Evolutionary conservation across 371 early-diverging fungal species (phyloP).

Genomic region (Mucor indicus): DNA sequence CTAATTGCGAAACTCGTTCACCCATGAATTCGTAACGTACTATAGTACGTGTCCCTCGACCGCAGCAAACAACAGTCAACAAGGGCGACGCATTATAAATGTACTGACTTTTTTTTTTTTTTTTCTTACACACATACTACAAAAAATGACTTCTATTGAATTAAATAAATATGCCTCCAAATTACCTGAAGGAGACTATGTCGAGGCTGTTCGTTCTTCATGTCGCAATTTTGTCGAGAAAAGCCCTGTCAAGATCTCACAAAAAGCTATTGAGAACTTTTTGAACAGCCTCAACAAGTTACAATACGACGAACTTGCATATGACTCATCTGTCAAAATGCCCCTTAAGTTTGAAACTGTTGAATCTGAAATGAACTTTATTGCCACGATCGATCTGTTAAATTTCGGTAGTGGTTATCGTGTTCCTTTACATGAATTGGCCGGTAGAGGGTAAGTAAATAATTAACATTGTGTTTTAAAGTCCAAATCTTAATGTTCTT

Average conservation of each 20-base stretch:
- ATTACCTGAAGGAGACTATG: conserved; percentile 24
- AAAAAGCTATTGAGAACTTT: conserved; percentile 23
- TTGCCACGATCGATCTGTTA: conserved; percentile 69
- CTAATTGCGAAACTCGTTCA: too few relatives aligned
- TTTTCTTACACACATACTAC: too few relatives aligned
- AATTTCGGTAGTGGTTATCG: conserved; percentile 73
- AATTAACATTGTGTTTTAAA: too few relatives aligned
- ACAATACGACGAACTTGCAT: conserved; percentile 37
- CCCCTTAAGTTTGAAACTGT: conserved; percentile 71
- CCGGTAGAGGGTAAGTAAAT: conserved; percentile 55
- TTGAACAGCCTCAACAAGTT: conserved; percentile 23
- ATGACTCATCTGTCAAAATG: conserved; percentile 57
- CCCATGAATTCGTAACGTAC: too few relatives aligned
- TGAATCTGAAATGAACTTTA: conserved; percentile 73
- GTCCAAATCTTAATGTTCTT: too few relatives aligned
- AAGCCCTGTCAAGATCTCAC: conserved; percentile 30
- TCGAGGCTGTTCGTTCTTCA: conserved; percentile 35
- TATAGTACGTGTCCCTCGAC: too few relatives aligned
- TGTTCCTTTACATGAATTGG: conserved; percentile 57
- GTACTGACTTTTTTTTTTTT: too few relatives aligned
- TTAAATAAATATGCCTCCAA: conserved; percentile 1
- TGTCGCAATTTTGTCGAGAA: conserved; percentile 25
- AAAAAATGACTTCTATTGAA: conserved; percentile 1
- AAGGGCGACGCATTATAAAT: too few relatives aligned
- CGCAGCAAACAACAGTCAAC: too few relatives aligned